Percentiles rank a stretch among this genome's conserved stretches.
These are phyloP conservation scores for Neonectria punicea DNA, from an alignment of 2,329 filamentous ascomycete species.

Conservation along the genomic window DNA sequence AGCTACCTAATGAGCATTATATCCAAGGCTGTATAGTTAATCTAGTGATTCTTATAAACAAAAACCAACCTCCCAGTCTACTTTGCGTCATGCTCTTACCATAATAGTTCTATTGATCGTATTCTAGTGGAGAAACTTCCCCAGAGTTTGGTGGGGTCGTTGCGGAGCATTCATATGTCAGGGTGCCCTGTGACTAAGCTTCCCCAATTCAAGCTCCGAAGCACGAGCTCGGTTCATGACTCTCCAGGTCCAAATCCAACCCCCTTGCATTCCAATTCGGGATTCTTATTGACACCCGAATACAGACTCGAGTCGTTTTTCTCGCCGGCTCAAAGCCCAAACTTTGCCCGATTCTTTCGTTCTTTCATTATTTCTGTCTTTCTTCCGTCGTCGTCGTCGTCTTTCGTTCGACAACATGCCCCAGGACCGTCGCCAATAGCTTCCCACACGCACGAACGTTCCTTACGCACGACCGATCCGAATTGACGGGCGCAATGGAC, in stretches of 20 bases:
- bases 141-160: background rate
- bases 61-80: background rate
- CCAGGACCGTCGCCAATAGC: slow-evolving; percentile 25
- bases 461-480: background rate
- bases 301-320: slow-evolving; percentile 29
- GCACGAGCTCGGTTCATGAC: slow-evolving; percentile 27
- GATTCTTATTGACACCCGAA: slow-evolving; percentile 40
- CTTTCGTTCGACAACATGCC: slow-evolving; percentile 34
- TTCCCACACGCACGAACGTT: background rate
- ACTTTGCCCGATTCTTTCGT: background rate
- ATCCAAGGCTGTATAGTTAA: background rate
- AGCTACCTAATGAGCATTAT: background rate
- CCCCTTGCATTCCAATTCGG: slow-evolving; percentile 14
- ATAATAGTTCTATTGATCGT: background rate
- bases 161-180: background rate
- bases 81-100: background rate
- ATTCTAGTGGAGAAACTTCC: background rate
- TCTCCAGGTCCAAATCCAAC: background rate
- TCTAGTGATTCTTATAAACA: background rate
- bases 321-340: background rate
- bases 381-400: slow-evolving; percentile 17
- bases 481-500: slow-evolving; percentile 27
- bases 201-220: slow-evolving; percentile 28
- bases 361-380: slow-evolving; percentile 25
- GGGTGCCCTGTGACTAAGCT: slow-evolving; percentile 36